phyloP scores from a whole-genome alignment of 163 green algal species.

The Prototheca cutis region DNA sequence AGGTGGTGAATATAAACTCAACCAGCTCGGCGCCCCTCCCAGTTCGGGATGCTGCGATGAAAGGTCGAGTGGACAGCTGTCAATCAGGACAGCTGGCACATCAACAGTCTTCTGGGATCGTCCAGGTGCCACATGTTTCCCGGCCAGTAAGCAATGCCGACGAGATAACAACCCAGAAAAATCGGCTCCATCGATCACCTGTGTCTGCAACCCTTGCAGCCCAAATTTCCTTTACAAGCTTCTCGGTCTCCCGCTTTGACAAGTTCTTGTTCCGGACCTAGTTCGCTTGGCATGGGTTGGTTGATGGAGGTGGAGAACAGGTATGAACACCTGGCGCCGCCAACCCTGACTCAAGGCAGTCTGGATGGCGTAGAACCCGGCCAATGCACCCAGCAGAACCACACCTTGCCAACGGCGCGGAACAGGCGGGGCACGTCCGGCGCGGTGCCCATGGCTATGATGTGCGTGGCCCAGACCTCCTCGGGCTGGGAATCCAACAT shows the following conservation, averaged over 20 bases:
- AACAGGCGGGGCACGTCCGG: slow-evolving; percentile 39
- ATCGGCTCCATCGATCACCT: background rate
- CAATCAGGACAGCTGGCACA: no score
- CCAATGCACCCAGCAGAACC: no score
- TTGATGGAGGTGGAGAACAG: no score
- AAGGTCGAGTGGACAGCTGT: background rate
- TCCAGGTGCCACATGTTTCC: no score
- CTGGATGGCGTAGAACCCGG: no score
- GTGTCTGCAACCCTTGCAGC: slow-evolving; percentile 27
- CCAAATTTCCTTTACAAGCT: slow-evolving; percentile 58
- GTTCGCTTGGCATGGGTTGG: no score
- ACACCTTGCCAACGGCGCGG: slow-evolving; percentile 23
- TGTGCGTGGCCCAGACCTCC: slow-evolving; percentile 20
- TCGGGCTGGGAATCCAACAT: slow-evolving; percentile 23
- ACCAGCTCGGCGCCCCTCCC: slow-evolving; percentile 18
- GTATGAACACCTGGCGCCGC: no score
- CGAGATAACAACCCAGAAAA: no score
- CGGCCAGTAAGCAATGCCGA: no score
- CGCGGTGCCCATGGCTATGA: slow-evolving; percentile 36
- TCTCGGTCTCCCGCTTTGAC: slow-evolving; percentile 53
- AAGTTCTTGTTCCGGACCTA: slow-evolving; percentile 37
- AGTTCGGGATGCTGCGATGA: slow-evolving; percentile 1
- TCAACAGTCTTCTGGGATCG: no score
- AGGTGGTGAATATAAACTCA: slow-evolving; percentile 40
- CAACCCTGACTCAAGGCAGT: no score